These are phyloP conservation scores for Pichia sp. DNA, from an alignment of 1,139 yeast genomes.

Conservation along the genomic window DNA sequence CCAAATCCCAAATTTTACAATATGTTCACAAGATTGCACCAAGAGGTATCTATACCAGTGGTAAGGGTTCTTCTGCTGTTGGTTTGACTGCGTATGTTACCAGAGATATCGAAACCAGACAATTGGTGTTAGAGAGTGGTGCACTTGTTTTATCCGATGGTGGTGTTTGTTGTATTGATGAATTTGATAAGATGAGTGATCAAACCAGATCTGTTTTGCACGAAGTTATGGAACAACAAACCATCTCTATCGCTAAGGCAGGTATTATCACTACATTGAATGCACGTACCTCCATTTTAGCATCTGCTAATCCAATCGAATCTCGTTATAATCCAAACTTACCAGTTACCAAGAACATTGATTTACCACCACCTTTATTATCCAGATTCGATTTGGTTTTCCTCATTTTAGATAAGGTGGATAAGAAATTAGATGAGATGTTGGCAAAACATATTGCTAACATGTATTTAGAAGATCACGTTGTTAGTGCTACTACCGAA, in stretches of 20 bases:
- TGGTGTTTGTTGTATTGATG: slow-evolving; percentile 98
- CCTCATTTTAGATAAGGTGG: slow-evolving; percentile 88
- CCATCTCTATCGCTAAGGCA: slow-evolving; percentile 96
- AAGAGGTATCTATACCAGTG: slow-evolving; percentile 95
- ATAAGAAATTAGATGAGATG: slow-evolving; percentile 78
- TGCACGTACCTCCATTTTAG: slow-evolving; percentile 93
- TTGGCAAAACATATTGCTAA: slow-evolving; percentile 89
- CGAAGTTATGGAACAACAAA: slow-evolving; percentile 99
- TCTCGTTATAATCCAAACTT: slow-evolving; percentile 91
- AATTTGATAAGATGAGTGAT: slow-evolving; percentile 96
- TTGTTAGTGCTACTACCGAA: slow-evolving; percentile 63
- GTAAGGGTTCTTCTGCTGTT: slow-evolving; percentile 98
- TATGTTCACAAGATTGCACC: slow-evolving; percentile 98
- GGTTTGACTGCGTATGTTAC: slow-evolving; percentile 98
- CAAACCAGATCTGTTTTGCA: slow-evolving; percentile 92
- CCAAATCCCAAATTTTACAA: slow-evolving; percentile 90
- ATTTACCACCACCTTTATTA: slow-evolving; percentile 91
- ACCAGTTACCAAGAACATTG: slow-evolving; percentile 94
- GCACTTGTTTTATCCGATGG: slow-evolving; percentile 97
- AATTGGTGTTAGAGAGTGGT: slow-evolving; percentile 91
- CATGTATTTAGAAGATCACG: slow-evolving; percentile 87
- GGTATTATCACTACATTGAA: slow-evolving; percentile 96
- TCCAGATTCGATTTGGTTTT: slow-evolving; percentile 96
- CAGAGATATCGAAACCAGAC: slow-evolving; percentile 90
- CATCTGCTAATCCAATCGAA: slow-evolving; percentile 98